Conservation (phyloP, 2,329 filamentous ascomycete species). For the Monosporascus sp. region DNA sequence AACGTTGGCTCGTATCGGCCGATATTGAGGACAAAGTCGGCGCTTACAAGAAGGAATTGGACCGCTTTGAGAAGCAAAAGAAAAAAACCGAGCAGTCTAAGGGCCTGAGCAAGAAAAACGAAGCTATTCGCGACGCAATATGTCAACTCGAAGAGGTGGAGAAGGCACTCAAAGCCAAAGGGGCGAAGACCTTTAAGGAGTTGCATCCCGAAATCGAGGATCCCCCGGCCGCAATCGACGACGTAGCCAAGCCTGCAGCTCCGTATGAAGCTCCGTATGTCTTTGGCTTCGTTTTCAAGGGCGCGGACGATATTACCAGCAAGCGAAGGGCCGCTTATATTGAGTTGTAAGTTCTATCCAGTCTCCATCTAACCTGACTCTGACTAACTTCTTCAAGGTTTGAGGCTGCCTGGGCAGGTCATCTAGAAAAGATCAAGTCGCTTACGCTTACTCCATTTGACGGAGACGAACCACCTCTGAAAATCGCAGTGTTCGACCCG, state of each 20-base stretch:
- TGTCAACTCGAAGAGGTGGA: conserved; percentile 51
- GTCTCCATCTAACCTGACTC: not conserved
- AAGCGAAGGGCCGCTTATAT: conserved; percentile 55
- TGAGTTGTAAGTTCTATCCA: conserved; percentile 46
- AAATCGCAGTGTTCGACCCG: conserved; percentile 54
- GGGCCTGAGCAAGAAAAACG: conserved; percentile 46
- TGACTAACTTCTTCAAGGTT: conserved; percentile 42
- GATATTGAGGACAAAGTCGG: conserved; percentile 31
- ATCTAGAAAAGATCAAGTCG: conserved; percentile 59
- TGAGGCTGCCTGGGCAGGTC: conserved; percentile 68
- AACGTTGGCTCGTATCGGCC: conserved; percentile 46
- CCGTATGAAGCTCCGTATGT: conserved; percentile 46
- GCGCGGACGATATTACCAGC: conserved; percentile 50
- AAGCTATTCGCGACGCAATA: conserved; percentile 47
- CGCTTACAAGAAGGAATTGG: conserved; percentile 26
- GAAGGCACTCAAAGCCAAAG: conserved; percentile 45
- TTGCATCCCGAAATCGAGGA: conserved; percentile 50
- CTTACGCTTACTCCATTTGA: conserved; percentile 59
- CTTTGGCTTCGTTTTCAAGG: conserved; percentile 46
- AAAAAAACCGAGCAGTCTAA: conserved; percentile 22
- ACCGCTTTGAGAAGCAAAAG: conserved; percentile 31
- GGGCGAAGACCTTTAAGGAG: conserved; percentile 63
- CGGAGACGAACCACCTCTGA: conserved; percentile 52
- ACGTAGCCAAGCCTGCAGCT: conserved; percentile 16
- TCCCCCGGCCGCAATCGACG: not conserved